Evolutionary conservation across 2,329 filamentous ascomycete species (phyloP).

Genomic region (Xylariaceae sp.): DNA sequence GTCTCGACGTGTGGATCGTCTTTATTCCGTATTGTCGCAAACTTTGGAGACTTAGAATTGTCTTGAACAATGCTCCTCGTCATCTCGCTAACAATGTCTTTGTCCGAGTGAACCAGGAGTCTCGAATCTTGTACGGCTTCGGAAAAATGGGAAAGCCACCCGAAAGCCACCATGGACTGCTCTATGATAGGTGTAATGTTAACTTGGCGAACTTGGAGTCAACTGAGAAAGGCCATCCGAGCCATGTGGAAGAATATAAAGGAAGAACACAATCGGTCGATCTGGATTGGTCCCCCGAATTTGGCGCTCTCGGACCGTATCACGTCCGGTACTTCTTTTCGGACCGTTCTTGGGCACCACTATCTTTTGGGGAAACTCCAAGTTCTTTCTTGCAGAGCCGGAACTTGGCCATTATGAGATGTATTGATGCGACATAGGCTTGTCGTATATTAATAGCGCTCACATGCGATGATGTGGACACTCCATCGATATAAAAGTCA

Average conservation of each 20-base stretch:
- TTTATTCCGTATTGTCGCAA: background rate
- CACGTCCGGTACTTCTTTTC: conserved; percentile 15
- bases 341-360: conserved; percentile 16
- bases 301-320: conserved; percentile 13
- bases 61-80: background rate
- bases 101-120: background rate
- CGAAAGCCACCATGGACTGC: background rate
- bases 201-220: background rate
- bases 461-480: background rate
- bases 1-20: background rate
- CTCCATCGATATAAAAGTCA: no score
- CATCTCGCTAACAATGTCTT: background rate
- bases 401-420: background rate
- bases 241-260: background rate
- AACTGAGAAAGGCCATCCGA: background rate
- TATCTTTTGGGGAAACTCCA: background rate
- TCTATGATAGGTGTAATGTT: background rate
- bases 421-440: background rate
- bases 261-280: background rate
- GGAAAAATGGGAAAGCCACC: background rate
- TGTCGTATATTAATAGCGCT: conserved; percentile 3
- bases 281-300: background rate
- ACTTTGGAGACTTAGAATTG: background rate
- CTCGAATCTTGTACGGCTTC: background rate
- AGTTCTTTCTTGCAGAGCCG: background rate